A percentile compares a stretch with the other conserved stretches of the same genome.
Evolutionary conservation across 257 asterid genomes (phyloP).

Genomic region (Ehretia macrophylla): DNA sequence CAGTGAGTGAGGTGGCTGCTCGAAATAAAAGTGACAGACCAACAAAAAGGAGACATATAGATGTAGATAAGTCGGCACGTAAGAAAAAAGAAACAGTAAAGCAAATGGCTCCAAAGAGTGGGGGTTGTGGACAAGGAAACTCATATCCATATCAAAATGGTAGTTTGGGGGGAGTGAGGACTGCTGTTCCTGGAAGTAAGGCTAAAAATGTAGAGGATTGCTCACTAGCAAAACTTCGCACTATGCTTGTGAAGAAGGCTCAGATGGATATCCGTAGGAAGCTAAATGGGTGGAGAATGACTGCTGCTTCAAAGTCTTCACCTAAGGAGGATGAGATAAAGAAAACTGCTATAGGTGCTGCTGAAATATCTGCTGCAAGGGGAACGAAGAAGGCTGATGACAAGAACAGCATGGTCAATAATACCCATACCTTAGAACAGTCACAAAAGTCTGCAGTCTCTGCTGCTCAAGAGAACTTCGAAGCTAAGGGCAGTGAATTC

Average conservation of each 20-base stretch:
- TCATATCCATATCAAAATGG: constrained; percentile 20
- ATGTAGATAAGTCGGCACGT: constrained; percentile 15
- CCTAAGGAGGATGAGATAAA: constrained; percentile 14
- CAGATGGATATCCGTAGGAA: constrained; percentile 35
- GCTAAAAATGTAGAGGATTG: constrained; percentile 22
- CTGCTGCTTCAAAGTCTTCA: constrained; percentile 20
- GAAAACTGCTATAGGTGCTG: constrained; percentile 12
- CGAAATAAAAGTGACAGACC: constrained; percentile 11
- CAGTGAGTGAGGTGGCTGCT: constrained; percentile 5
- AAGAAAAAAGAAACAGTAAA: constrained; percentile 9
- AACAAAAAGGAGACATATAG: constrained; percentile 36
- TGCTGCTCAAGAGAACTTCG: constrained; percentile 17
- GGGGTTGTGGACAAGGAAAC: constrained; percentile 13
- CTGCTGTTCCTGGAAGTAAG: constrained; percentile 7
- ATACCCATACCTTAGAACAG: constrained; percentile 12
- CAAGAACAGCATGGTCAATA: constrained; percentile 4
- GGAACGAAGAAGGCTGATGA: constrained; percentile 13
- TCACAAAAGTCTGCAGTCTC: constrained; percentile 18
- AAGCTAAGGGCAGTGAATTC: constrained; percentile 21
- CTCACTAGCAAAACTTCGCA: constrained; percentile 25
- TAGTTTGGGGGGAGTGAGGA: constrained; percentile 12
- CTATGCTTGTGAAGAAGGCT: constrained; percentile 38
- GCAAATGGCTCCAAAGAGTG: constrained; percentile 17
- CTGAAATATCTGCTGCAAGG: constrained; percentile 9
- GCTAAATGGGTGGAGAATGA: constrained; percentile 27